These are phyloP conservation scores for Pseudocercospora pini-densiflorae DNA, from an alignment of 2,329 filamentous ascomycete species.

Conservation along the genomic window DNA sequence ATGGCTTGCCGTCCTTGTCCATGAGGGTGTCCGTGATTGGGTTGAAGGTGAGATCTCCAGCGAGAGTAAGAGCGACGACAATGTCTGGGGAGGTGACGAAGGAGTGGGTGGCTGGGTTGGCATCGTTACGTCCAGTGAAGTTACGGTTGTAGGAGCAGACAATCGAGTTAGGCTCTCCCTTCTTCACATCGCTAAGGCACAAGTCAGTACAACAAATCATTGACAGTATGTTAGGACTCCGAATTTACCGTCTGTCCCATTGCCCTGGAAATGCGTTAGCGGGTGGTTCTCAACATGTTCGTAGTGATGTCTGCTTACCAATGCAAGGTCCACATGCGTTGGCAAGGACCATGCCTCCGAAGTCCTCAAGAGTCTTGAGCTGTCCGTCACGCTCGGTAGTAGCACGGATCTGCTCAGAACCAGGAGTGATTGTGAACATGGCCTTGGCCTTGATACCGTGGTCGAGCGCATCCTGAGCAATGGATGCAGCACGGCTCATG, in stretches of 20 bases:
- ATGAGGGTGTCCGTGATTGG: conserved; percentile 86
- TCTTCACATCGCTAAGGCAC: conserved; percentile 69
- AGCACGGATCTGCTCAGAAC: conserved; percentile 94
- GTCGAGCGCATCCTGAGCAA: conserved; percentile 86
- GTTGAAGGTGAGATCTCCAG: conserved; percentile 90
- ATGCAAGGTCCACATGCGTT: conserved; percentile 93
- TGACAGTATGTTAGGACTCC: no score
- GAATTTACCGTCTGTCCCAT: not conserved
- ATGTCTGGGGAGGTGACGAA: conserved; percentile 92
- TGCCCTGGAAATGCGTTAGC: not conserved
- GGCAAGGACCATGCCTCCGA: conserved; percentile 90
- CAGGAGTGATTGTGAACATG: conserved; percentile 92
- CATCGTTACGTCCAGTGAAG: conserved; percentile 97
- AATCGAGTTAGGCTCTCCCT: conserved; percentile 95
- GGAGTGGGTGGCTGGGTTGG: conserved; percentile 91
- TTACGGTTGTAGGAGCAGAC: conserved; percentile 99
- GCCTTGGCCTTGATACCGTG: conserved; percentile 95
- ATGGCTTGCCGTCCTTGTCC: conserved; percentile 96
- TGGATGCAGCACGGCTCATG: conserved; percentile 91
- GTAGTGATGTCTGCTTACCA: conserved; percentile 49
- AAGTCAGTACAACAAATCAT: not conserved
- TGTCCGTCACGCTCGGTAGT: conserved; percentile 69
- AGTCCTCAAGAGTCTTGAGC: conserved; percentile 92
- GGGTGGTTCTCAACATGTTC: no score
- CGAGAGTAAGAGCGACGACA: conserved; percentile 83